These are phyloP conservation scores for Nicotiana noctiflora DNA, from an alignment of 257 asterid species.

Conservation along the genomic window DNA sequence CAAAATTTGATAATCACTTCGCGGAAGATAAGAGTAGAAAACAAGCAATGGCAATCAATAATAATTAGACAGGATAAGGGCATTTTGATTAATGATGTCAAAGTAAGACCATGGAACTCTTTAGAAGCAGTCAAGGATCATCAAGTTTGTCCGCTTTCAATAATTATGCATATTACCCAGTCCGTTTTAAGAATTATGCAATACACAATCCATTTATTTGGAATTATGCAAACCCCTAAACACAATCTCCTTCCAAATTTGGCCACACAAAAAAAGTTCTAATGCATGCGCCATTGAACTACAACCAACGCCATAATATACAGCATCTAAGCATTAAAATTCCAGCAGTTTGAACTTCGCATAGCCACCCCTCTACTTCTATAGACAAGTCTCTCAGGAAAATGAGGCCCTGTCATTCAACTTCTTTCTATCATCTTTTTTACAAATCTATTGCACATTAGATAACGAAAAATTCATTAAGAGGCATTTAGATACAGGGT, in stretches of 20 bases:
- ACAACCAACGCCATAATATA: neutral
- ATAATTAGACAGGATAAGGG: neutral
- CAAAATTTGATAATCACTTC: neutral
- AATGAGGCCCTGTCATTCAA: neutral
- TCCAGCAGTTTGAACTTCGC: neutral
- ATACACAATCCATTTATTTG: neutral
- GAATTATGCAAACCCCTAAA: neutral
- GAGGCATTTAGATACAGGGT: neutral
- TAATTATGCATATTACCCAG: neutral
- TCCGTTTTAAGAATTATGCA: neutral
- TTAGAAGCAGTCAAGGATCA: neutral
- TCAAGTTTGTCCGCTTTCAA: neutral
- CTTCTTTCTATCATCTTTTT: neutral
- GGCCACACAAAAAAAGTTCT: neutral
- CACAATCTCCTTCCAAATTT: neutral
- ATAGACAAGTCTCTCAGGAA: neutral
- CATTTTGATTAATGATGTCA: neutral
- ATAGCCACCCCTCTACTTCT: neutral
- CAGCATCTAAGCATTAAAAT: neutral
- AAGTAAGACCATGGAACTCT: neutral
- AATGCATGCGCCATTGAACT: neutral
- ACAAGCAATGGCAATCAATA: neutral
- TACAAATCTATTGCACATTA: neutral
- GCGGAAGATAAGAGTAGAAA: neutral
- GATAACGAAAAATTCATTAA: neutral